These are phyloP conservation scores for Thuidium tamariscinum DNA, from an alignment of 225 moss, liverwort and hornwort species.

Conservation along the genomic window DNA sequence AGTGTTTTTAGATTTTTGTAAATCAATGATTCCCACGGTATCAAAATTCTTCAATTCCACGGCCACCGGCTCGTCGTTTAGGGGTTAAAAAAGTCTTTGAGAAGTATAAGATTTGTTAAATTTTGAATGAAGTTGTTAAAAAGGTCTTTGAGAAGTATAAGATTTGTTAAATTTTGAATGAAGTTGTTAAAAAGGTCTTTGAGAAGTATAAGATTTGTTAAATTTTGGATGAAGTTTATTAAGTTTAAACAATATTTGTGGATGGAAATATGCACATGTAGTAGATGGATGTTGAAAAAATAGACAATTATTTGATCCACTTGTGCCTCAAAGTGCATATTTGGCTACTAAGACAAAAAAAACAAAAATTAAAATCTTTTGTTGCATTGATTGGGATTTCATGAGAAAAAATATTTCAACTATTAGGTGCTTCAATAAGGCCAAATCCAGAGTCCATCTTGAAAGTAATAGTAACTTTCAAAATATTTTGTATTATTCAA, in stretches of 20 bases:
- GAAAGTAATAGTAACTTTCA: not conserved
- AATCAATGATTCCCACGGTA: no score
- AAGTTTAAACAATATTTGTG: not conserved
- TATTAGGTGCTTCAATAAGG: not conserved
- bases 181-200: accelerated
- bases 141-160: not conserved
- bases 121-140: no score
- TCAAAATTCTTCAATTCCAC: no score
- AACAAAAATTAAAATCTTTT: not conserved
- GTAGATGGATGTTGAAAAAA: not conserved
- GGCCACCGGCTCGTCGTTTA: no score
- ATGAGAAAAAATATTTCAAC: accelerated
- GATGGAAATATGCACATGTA: not conserved
- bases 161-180: not conserved
- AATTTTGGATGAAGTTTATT: not conserved
- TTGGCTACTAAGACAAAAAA: not conserved
- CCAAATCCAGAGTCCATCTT: not conserved
- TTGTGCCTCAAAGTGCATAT: no score
- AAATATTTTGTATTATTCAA: not conserved
- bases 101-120: no score
- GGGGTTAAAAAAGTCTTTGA: no score
- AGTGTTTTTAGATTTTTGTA: no score
- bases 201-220: not conserved
- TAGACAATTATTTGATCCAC: no score
- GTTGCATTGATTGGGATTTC: not conserved